Evolutionary conservation across 768 basidiomycete species (phyloP), one percentile per base, ranked within the genome.

Genomic region (Lyophyllum semitale): DNA sequence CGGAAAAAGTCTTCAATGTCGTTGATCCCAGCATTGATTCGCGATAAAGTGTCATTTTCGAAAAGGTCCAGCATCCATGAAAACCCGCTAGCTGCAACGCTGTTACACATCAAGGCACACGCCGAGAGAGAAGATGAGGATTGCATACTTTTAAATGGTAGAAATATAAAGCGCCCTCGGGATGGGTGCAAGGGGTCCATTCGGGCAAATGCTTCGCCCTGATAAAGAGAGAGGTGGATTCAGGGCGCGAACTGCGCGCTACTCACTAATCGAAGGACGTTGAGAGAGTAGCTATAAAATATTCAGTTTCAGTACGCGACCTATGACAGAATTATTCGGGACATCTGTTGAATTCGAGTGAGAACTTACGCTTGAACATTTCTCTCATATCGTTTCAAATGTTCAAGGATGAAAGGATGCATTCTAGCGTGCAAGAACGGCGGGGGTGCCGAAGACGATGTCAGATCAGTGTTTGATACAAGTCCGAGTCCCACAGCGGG

Each of bases 131-230:
- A 22, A n/a, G 12, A 11, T 23, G 4, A 26, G 13, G 9, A 37
- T 29, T 9, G 60, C 73, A 9, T 46, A 84, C 85, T 69, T 76
- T 76, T 3, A 69, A 58, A 53, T 84, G 73, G 59, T 75, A 76
- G 53, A 82, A 88, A 61, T 87, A 88, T 17, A 79, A 73, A 15
- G 74, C 77, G 6, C 87, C 87, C 66, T 88, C 86, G 0, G 86
- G 84, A 59, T 88, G 87, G 1, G 72, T 66, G 27, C 71, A 69
- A 1, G 76, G 64, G 5, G 32, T 64, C 87, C 87, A 88, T 0
- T 73, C 78, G 12, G 38, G 42, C 13, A 66, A 69, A 45, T 65
- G 41, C 25, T 43, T 27, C 18, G 23, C 37, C 22, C 55, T 59
- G 29, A 4, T 8, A 3, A 15, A 22, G 8, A 18, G 2, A 15